phyloP scores from a whole-genome alignment of 2,329 filamentous ascomycete genomes.

The Monosporascus sp. region DNA sequence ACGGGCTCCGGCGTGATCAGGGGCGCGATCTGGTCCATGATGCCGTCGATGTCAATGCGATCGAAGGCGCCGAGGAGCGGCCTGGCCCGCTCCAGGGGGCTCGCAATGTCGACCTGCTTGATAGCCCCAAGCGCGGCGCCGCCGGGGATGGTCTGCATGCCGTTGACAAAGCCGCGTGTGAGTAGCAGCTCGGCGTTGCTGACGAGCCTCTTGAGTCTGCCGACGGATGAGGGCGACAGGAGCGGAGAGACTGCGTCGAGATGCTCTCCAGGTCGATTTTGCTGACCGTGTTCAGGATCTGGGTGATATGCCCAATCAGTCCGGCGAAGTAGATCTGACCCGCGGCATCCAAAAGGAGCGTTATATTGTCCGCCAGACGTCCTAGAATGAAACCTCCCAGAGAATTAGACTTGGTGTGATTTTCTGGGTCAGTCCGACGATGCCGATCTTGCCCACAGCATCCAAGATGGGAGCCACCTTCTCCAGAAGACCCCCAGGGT shows the following conservation, averaged over 20 bases:
- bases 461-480: background rate
- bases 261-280: constrained; percentile 29
- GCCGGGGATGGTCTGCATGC: constrained; percentile 33
- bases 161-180: constrained; percentile 34
- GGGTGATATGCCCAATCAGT: constrained; percentile 24
- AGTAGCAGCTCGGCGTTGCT: constrained; percentile 34
- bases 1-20: constrained; percentile 35
- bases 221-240: constrained; percentile 28
- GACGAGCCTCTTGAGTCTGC: constrained; percentile 31
- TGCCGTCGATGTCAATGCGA: constrained; percentile 33
- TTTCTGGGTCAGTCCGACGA: constrained; percentile 16
- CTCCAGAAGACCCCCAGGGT: constrained; percentile 3
- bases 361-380: constrained; percentile 23
- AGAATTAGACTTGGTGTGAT: constrained; percentile 24
- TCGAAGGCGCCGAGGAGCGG: constrained; percentile 33
- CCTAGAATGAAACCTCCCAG: constrained; percentile 24
- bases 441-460: constrained; percentile 25
- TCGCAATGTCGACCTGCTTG: constrained; percentile 31
- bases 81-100: constrained; percentile 29
- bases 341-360: constrained; percentile 27
- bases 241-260: constrained; percentile 29
- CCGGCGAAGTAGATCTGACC: constrained; percentile 26
- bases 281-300: constrained; percentile 27
- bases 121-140: constrained; percentile 33
- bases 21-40: constrained; percentile 31